A percentile compares a stretch with the other conserved stretches of the same genome.
These are phyloP conservation scores for Ensete glaucum DNA, from an alignment of 176 grass and related monocot genomes.

Conservation along the genomic window DNA sequence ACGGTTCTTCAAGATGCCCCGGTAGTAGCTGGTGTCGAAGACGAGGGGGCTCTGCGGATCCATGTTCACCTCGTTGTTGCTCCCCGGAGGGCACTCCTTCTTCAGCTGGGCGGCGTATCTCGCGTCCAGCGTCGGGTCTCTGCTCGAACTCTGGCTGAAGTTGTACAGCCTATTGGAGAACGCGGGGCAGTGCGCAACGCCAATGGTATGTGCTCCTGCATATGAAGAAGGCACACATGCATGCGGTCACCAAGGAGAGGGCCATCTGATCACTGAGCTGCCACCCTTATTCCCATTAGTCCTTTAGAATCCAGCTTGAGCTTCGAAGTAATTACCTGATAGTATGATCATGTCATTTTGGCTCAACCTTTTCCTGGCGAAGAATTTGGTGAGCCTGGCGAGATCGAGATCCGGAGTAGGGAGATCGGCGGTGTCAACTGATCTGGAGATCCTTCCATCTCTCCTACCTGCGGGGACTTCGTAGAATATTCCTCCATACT, in stretches of 20 bases:
- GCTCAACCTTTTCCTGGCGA: conserved; percentile 29
- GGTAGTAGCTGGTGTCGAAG: not conserved
- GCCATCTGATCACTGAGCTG: too few relatives aligned
- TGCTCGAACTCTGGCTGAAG: conserved; percentile 18
- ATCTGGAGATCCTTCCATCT: conserved; percentile 15
- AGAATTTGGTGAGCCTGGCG: conserved; percentile 27
- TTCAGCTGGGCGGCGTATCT: conserved; percentile 22
- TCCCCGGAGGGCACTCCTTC: conserved; percentile 28
- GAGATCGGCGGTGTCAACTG: conserved; percentile 31
- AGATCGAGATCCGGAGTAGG: conserved; percentile 22
- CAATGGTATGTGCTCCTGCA: conserved; percentile 35
- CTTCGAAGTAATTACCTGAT: conserved; percentile 25
- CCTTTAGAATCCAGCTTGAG: not conserved
- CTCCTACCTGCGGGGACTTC: not conserved
- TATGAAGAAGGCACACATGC: not conserved
- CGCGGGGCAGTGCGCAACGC: conserved; percentile 30
- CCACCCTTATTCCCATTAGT: not conserved
- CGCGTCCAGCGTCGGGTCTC: conserved; percentile 29
- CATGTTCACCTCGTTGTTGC: conserved; percentile 12
- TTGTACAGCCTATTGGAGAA: conserved; percentile 33
- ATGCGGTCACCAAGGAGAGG: not conserved
- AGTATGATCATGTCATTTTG: conserved; percentile 56
- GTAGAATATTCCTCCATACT: conserved; percentile 23
- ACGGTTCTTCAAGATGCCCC: not conserved
- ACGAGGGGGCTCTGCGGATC: not conserved